Conservation (phyloP, 345 rosid genomes). For the Excoecaria agallocha region DNA sequence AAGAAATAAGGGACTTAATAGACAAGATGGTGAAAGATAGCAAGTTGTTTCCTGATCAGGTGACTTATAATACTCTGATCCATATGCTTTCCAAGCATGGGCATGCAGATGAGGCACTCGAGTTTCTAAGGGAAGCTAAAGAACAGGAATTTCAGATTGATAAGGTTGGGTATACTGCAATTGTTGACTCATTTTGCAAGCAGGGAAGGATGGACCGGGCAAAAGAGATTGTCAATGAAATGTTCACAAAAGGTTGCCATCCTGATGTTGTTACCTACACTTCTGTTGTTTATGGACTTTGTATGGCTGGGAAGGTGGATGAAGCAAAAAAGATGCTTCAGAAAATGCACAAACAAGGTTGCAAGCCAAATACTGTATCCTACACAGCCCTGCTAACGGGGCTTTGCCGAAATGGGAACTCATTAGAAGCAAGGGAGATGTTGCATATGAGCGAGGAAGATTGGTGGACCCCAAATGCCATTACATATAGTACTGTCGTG, state of each 20-base stretch:
- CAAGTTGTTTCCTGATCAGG: slow-evolving; percentile 66
- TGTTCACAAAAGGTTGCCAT: slow-evolving; percentile 62
- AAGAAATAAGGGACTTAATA: slow-evolving; percentile 60
- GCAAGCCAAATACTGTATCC: slow-evolving; percentile 85
- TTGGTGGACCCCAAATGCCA: slow-evolving; percentile 89
- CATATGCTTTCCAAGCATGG: slow-evolving; percentile 77
- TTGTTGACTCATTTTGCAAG: slow-evolving; percentile 68
- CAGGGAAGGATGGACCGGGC: slow-evolving; percentile 64
- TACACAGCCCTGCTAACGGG: slow-evolving; percentile 83
- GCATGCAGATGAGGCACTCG: slow-evolving; percentile 75
- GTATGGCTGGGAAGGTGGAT: slow-evolving; percentile 62
- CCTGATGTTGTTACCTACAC: slow-evolving; percentile 96
- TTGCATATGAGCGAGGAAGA: slow-evolving; percentile 71
- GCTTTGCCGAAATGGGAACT: slow-evolving; percentile 70
- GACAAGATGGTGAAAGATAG: slow-evolving; percentile 63
- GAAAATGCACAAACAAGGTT: slow-evolving; percentile 74
- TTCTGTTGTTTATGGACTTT: slow-evolving; percentile 74
- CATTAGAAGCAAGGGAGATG: slow-evolving; percentile 77
- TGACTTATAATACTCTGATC: slow-evolving; percentile 67
- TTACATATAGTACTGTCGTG: slow-evolving; percentile 76
- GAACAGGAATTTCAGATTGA: slow-evolving; percentile 58
- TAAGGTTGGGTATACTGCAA: slow-evolving; percentile 71
- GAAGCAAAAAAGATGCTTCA: slow-evolving; percentile 83
- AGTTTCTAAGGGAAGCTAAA: slow-evolving; percentile 70
- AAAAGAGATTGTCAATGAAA: slow-evolving; percentile 67